These are phyloP conservation scores for Fusarium humuli DNA, from an alignment of 2,329 filamentous ascomycete species.

Conservation along the genomic window DNA sequence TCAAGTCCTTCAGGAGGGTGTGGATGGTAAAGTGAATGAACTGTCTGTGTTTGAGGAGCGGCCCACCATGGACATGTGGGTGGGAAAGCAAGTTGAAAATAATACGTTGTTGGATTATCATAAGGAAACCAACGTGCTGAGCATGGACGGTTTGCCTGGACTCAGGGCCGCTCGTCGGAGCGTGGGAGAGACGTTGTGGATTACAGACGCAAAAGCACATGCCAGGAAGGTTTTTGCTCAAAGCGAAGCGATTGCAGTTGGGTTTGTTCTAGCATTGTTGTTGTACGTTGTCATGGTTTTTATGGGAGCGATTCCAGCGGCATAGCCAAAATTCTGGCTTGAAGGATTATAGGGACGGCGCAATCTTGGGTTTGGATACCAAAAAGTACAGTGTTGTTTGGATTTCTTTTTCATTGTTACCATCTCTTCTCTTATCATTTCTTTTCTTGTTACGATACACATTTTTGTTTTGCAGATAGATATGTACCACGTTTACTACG, in stretches of 20 bases:
- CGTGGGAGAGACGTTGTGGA: slow-evolving; percentile 59
- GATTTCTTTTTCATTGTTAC: slow-evolving; percentile 10
- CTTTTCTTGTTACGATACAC: slow-evolving; percentile 26
- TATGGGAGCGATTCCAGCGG: slow-evolving; percentile 37
- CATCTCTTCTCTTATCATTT: neutral
- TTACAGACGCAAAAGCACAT: slow-evolving; percentile 54
- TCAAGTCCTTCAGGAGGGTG: slow-evolving; percentile 44
- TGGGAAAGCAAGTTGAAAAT: slow-evolving; percentile 60
- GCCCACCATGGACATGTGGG: slow-evolving; percentile 66
- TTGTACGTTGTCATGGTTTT: slow-evolving; percentile 47
- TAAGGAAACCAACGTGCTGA: slow-evolving; percentile 63
- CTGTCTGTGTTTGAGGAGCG: slow-evolving; percentile 63
- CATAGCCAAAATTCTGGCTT: slow-evolving; percentile 32
- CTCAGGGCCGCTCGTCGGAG: slow-evolving; percentile 64
- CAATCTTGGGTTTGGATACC: slow-evolving; percentile 41
- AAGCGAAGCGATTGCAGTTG: slow-evolving; percentile 49
- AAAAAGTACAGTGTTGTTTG: slow-evolving; percentile 43
- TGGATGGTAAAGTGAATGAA: slow-evolving; percentile 49
- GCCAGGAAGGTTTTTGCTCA: slow-evolving; percentile 46
- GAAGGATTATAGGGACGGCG: slow-evolving; percentile 41
- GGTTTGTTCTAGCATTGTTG: slow-evolving; percentile 49
- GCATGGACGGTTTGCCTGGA: slow-evolving; percentile 70
- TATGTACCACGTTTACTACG: slow-evolving; percentile 40
- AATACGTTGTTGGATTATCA: slow-evolving; percentile 68
- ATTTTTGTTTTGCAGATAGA: slow-evolving; percentile 41